Evolutionary conservation across 208 protist species (phyloP).

Genomic region (Trypanosoma boissoni): DNA sequence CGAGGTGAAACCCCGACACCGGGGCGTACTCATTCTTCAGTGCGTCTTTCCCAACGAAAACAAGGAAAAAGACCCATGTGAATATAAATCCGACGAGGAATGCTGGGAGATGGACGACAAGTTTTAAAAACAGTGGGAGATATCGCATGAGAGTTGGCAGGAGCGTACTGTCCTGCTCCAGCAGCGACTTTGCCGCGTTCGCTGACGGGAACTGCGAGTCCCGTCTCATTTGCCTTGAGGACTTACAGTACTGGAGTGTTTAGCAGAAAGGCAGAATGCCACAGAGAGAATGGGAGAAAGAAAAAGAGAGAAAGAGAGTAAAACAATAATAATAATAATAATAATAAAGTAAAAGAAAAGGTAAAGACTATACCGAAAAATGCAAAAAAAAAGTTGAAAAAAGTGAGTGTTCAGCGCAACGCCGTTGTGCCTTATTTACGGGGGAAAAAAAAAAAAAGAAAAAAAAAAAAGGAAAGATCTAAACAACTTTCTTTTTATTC

Average conservation of each 20-base stretch:
- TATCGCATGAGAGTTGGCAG: constrained; percentile 45
- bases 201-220: not conserved
- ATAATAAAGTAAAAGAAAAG: no score
- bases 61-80: constrained; percentile 43
- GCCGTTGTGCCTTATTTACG: no score
- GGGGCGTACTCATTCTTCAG: constrained; percentile 48
- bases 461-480: not conserved
- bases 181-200: not conserved
- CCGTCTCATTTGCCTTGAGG: not conserved
- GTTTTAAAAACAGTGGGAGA: constrained; percentile 44
- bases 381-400: constrained; percentile 6
- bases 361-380: no score
- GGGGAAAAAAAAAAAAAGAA: constrained; percentile 12
- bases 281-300: no score
- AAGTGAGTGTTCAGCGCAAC: no score
- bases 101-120: constrained; percentile 34
- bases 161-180: not conserved
- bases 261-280: no score
- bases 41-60: constrained; percentile 28
- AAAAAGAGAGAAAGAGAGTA: no score
- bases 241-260: no score
- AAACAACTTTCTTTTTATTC: not conserved
- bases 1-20: constrained; percentile 68
- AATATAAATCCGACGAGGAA: constrained; percentile 54
- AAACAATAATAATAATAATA: no score